Conservation (phyloP, 768 basidiomycete species). For the Lactarius indigo region DNA sequence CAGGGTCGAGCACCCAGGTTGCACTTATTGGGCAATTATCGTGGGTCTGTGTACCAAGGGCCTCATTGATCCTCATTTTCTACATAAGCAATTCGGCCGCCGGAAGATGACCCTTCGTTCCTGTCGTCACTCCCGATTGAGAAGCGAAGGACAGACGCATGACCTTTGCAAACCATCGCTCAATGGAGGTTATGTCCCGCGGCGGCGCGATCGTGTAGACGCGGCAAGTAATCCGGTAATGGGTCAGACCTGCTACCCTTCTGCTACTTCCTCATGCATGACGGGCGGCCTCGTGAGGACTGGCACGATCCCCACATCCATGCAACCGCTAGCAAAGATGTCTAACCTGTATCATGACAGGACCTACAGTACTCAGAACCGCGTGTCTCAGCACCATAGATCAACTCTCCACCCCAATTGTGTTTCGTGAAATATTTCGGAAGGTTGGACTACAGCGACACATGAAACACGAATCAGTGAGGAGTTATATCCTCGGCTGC, state of each 20-base stretch:
- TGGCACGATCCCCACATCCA: no score
- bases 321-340: no score
- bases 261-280: not conserved
- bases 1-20: constrained; percentile 21
- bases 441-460: no score
- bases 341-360: no score
- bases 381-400: no score
- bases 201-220: not conserved
- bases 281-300: not conserved
- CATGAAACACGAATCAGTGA: no score
- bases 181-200: not conserved
- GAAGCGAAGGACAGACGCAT: not conserved
- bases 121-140: not conserved
- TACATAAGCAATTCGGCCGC: not conserved
- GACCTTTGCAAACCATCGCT: not conserved
- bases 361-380: no score
- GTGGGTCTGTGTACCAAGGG: not conserved
- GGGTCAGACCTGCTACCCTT: no score
- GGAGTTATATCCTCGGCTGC: no score
- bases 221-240: no score
- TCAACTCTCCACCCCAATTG: no score
- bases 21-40: not conserved
- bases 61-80: not conserved
- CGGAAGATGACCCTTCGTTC: not conserved
- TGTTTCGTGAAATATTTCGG: no score